phyloP scores from a whole-genome alignment of 306 rosid species.

The Cicer arietinum region DNA sequence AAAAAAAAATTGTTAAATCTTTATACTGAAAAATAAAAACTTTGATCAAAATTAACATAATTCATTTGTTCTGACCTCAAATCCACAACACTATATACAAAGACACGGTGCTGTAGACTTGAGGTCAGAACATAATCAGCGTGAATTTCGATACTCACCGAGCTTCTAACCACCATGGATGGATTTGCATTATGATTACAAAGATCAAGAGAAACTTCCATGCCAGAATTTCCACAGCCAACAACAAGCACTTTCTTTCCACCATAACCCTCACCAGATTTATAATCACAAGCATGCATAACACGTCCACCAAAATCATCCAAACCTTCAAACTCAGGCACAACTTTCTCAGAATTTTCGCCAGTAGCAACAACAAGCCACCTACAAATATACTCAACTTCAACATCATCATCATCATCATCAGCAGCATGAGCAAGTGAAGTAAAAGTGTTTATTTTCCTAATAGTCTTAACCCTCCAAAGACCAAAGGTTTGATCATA shows the following conservation, averaged over 20 bases:
- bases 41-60: neutral
- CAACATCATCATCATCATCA: conserved; percentile 22
- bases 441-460: conserved; percentile 1
- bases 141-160: conserved; percentile 59
- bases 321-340: conserved; percentile 78
- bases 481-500: conserved; percentile 80
- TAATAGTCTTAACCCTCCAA: conserved; percentile 74
- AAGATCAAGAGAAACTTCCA: conserved; percentile 96
- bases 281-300: conserved; percentile 85
- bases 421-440: too few species aligned
- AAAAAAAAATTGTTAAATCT: neutral
- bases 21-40: neutral
- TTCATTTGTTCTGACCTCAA: too few species aligned
- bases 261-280: conserved; percentile 61
- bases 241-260: conserved; percentile 77
- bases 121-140: too few species aligned
- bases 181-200: conserved; percentile 77
- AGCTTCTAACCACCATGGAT: conserved; percentile 87
- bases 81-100: too few species aligned
- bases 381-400: conserved; percentile 84
- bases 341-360: conserved; percentile 81
- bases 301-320: conserved; percentile 74
- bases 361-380: conserved; percentile 99
- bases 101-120: too few species aligned
- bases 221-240: conserved; percentile 95